phyloP scores from a whole-genome alignment of 2,329 filamentous ascomycete species.

The Tolypocladium capitatum region DNA sequence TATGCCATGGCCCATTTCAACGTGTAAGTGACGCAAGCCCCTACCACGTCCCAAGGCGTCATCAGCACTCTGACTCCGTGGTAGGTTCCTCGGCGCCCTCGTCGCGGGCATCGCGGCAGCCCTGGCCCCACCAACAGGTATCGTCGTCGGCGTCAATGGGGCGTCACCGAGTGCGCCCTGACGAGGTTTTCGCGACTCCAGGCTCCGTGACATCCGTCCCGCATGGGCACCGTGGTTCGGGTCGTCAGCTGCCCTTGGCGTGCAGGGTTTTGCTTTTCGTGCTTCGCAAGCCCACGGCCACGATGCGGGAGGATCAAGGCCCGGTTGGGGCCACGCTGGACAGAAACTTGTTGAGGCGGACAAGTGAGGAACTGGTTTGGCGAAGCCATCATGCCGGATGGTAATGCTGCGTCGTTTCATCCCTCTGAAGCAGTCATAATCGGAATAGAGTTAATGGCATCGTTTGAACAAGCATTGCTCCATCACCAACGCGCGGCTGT shows the following conservation, averaged over 20 bases:
- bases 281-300: not conserved
- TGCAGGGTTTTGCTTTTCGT: not conserved
- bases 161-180: not conserved
- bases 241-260: not conserved
- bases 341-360: not conserved
- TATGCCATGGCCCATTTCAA: conserved; percentile 8
- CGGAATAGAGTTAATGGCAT: not conserved
- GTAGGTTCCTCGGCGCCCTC: conserved; percentile 9
- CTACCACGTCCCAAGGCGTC: not conserved
- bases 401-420: not conserved
- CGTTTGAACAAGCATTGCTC: not conserved
- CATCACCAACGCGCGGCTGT: not conserved
- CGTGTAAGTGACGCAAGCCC: conserved; percentile 9
- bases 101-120: conserved; percentile 8
- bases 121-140: conserved; percentile 1
- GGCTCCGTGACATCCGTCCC: not conserved
- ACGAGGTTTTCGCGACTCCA: not conserved
- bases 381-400: not conserved
- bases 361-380: not conserved
- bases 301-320: not conserved
- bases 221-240: not conserved
- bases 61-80: conserved; percentile 4
- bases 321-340: not conserved
- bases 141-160: not conserved
- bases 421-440: not conserved